Base-by-base conservation (phyloP, 1,284 basidiomycete genomes). In the Porogramme epimiltina region DNA sequence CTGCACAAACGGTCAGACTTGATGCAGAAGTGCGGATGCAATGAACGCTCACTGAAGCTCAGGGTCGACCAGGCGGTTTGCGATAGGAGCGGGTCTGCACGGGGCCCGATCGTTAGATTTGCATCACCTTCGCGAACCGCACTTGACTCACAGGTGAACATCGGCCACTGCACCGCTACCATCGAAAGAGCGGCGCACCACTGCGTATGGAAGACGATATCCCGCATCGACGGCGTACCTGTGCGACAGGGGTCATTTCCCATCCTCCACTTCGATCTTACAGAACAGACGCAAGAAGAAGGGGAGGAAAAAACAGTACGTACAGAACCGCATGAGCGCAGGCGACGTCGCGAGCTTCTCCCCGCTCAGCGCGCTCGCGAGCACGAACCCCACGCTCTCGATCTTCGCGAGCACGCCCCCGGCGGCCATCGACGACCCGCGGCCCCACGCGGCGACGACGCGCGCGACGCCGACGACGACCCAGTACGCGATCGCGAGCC, bases 151-250 rank as follows among this genome's bases (percentile, higher is more conserved):
- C 94, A 98, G 52, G 89, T 81, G 70, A 95, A 98, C 13, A 80
- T 75, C 1, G 96, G 95, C 95, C 95, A 99, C 64, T 92, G 79
- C 24, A 98, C 93, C 24, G 93, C 91, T 45, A 98, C 84, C 91
- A 97, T 96, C 23, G 86, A 87, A 20, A 98, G 74, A 42, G 87
- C 81, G 23, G 89, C 80, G 66, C 88, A 90, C 87, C 89, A 98
- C 63, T 98, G 95, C 0, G 94, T 90, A 65, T 96, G 93, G 65
- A 93, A 89, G 46, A 98, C 81, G 52, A 99, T 83, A 69, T 99
- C 96, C 55, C 95, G 81, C 72, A 95, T 77, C 4, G 93, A 93
- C 0, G 96, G 95, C 0, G 96, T 98, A 56, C 90, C 93, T 93
- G 42, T 24, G 52, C 47, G 38, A 61, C 40, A 51, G 51, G 46